Percentiles rank a stretch among this genome's conserved stretches.
Conservation (phyloP, 106 monocot species). For the Allium sativum region DNA sequence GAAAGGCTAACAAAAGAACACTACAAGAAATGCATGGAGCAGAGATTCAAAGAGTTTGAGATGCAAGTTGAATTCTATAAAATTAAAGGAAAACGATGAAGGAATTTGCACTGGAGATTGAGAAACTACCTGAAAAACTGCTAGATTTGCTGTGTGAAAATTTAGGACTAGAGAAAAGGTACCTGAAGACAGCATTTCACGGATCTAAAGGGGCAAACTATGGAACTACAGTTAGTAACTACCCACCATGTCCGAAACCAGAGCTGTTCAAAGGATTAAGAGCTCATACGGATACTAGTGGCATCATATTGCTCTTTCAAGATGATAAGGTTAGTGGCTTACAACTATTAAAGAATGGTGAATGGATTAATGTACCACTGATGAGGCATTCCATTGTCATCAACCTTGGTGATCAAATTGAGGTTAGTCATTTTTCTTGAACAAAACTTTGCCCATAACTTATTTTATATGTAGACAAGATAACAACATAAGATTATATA, state of each 20-base stretch:
- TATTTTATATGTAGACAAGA: too few relatives aligned
- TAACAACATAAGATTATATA: too few relatives aligned
- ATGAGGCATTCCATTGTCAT: conserved; percentile 54
- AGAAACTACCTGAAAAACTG: conserved; percentile 44
- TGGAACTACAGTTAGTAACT: conserved; percentile 72
- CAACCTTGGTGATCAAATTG: conserved; percentile 71
- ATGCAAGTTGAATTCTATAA: too few relatives aligned
- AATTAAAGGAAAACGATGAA: conserved; percentile 36
- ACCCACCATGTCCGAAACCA: conserved; percentile 62
- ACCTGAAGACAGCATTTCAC: conserved; percentile 55
- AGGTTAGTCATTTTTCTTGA: too few relatives aligned
- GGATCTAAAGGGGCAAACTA: conserved; percentile 52
- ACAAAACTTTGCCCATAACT: too few relatives aligned
- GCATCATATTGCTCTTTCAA: conserved; percentile 74
- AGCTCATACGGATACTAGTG: conserved; percentile 77
- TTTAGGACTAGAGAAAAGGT: conserved; percentile 63
- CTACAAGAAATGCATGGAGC: conserved; percentile 36
- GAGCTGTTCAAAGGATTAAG: conserved; percentile 54
- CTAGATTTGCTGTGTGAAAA: conserved; percentile 65
- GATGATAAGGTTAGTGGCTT: conserved; percentile 62
- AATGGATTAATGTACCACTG: conserved; percentile 67
- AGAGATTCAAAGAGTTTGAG: conserved; percentile 51
- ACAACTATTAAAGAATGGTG: conserved; percentile 52
- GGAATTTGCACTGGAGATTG: conserved; percentile 41
- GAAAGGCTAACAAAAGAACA: conserved; percentile 49